Percentiles rank a stretch among this genome's conserved stretches.
Conservation (phyloP, 225 moss, liverwort and hornwort species). For the Pleurozium schreberi region DNA sequence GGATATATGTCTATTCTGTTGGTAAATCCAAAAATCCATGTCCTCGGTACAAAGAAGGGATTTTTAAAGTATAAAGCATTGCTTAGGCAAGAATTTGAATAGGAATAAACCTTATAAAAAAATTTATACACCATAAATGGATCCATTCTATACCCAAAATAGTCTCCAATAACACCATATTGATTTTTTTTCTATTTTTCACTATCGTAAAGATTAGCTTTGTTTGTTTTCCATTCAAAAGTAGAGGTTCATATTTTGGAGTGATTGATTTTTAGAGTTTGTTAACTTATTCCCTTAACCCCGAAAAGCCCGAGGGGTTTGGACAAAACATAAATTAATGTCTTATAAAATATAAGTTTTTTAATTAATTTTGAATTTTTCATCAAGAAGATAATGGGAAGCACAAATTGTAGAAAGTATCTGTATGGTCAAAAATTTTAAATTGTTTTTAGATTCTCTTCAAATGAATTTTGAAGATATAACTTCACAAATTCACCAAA, state of each 20-base stretch:
- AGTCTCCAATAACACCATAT: background rate
- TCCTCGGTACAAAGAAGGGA: background rate
- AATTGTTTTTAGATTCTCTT: too few species aligned
- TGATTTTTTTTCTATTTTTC: background rate
- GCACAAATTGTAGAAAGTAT: too few species aligned
- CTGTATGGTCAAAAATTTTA: too few species aligned
- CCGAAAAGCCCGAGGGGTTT: too few species aligned
- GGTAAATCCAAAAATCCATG: rapidly evolving
- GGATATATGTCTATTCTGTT: rapidly evolving
- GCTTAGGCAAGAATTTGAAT: background rate
- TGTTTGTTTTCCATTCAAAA: background rate
- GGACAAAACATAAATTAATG: too few species aligned
- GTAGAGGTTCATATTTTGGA: rapidly evolving
- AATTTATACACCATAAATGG: background rate
- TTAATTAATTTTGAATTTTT: too few species aligned
- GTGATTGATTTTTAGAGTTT: background rate
- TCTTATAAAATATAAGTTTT: too few species aligned
- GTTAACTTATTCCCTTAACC: too few species aligned
- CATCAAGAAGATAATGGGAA: too few species aligned
- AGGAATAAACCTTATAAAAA: background rate
- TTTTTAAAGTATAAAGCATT: too few species aligned
- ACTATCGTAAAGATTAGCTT: rapidly evolving
- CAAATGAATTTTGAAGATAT: too few species aligned
- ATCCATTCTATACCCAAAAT: background rate
- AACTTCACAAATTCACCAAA: too few species aligned